These are phyloP conservation scores for Grammothele lineata DNA, from an alignment of 768 basidiomycete genomes.

Conservation along the genomic window DNA sequence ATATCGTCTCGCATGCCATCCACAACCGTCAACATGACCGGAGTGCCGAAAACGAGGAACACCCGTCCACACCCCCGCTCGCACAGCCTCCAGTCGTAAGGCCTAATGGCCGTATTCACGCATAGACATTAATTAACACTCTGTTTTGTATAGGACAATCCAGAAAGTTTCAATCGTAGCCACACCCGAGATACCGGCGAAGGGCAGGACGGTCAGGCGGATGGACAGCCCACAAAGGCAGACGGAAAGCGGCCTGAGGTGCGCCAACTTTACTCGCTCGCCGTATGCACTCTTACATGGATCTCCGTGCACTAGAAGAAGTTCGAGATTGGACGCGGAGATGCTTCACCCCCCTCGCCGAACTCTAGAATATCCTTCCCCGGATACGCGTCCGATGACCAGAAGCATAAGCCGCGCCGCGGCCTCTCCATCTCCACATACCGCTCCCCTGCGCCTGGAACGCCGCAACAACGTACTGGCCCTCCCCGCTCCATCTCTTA, in stretches of 20 bases:
- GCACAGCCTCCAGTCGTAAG: constrained; percentile 12
- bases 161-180: not conserved
- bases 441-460: constrained; percentile 22
- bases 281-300: not conserved
- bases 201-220: not conserved
- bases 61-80: constrained; percentile 16
- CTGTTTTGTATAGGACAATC: not conserved
- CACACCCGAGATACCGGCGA: not conserved
- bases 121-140: not conserved
- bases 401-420: constrained; percentile 3
- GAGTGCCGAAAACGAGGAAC: constrained; percentile 9
- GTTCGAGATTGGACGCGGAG: not conserved
- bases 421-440: constrained; percentile 9
- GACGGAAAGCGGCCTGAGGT: not conserved
- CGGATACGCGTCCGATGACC: constrained; percentile 5
- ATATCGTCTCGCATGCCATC: constrained; percentile 18
- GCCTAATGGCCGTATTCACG: not conserved
- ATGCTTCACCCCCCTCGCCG: not conserved
- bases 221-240: not conserved
- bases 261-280: not conserved
- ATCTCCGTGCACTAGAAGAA: not conserved
- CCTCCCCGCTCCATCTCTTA: constrained; percentile 72
- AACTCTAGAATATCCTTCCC: constrained; percentile 1
- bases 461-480: constrained; percentile 65
- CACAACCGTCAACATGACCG: constrained; percentile 2